A percentile compares a stretch with the other conserved stretches of the same genome.
Conservation (phyloP, 2,329 filamentous ascomycete genomes). For the Claviceps arundinis region DNA sequence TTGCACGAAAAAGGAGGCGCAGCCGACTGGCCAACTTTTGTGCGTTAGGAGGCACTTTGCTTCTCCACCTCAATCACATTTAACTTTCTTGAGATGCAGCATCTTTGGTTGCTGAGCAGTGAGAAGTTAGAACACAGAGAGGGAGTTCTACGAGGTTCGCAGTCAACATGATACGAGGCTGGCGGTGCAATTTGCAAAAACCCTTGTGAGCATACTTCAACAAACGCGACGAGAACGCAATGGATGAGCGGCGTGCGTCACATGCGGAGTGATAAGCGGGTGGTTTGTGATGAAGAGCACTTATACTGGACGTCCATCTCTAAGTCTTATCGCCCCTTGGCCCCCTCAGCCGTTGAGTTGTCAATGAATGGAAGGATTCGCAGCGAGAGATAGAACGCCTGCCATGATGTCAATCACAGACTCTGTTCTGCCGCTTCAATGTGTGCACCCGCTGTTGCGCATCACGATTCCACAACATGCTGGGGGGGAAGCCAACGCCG, state of each 20-base stretch:
- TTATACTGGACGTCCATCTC: neutral
- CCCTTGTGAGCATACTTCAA: neutral
- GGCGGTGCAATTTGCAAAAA: neutral
- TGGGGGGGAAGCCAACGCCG: neutral
- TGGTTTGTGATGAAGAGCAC: too few species aligned
- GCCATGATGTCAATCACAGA: too few species aligned
- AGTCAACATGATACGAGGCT: neutral
- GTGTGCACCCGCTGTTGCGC: neutral
- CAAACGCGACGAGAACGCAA: neutral
- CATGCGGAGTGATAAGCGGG: too few species aligned
- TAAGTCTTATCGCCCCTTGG: neutral
- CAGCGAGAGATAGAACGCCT: neutral
- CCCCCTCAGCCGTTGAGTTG: too few species aligned
- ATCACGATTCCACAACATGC: constrained; percentile 3
- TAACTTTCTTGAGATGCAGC: neutral
- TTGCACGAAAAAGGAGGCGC: too few species aligned
- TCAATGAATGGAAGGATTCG: neutral
- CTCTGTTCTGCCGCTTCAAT: neutral
- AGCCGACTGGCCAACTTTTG: too few species aligned
- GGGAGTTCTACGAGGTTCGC: neutral
- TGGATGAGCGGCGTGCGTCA: too few species aligned
- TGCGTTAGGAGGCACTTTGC: neutral
- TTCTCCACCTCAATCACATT: neutral
- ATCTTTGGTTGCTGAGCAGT: neutral
- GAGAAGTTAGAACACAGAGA: too few species aligned